Percentiles rank a stretch among this genome's conserved stretches.
phyloP scores from a whole-genome alignment of 2,329 filamentous ascomycete genomes.

The Diplocarpon rosae region DNA sequence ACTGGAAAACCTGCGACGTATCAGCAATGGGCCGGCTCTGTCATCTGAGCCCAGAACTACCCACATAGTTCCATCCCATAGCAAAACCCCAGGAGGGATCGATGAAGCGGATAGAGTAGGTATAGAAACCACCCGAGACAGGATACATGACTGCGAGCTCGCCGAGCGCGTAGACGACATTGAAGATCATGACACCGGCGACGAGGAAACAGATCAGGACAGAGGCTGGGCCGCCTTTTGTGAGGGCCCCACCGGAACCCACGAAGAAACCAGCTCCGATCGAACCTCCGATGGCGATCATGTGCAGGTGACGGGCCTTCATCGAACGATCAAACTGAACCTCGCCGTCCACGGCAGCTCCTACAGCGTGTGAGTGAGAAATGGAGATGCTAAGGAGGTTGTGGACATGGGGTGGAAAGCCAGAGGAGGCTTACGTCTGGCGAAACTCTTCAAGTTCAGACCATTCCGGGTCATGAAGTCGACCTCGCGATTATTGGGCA shows the following conservation, averaged over 20 bases:
- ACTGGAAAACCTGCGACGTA: constrained; percentile 27
- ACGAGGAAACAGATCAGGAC: constrained; percentile 4
- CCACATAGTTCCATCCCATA: constrained; percentile 5
- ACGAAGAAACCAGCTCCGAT: constrained; percentile 8
- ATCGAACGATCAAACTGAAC: constrained; percentile 18
- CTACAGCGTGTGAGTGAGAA: background rate
- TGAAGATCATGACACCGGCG: constrained; percentile 5
- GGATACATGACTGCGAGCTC: constrained; percentile 7
- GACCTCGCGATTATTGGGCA: background rate
- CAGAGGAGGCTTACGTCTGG: background rate
- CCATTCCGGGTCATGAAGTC: constrained; percentile 6
- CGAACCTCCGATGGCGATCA: constrained; percentile 44
- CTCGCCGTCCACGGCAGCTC: background rate
- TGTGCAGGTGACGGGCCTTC: constrained; percentile 40
- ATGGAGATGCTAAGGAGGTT: background rate
- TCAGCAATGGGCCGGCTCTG: background rate
- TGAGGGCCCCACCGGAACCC: constrained; percentile 2
- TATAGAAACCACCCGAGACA: constrained; percentile 5
- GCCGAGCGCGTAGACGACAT: constrained; percentile 5
- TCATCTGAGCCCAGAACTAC: background rate
- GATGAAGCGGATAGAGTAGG: constrained; percentile 5
- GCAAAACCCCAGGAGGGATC: constrained; percentile 5
- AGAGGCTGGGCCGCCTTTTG: constrained; percentile 2
- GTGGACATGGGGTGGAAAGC: background rate
- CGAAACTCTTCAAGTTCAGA: constrained; percentile 2